Percentiles rank a stretch among this genome's conserved stretches.
phyloP scores from a whole-genome alignment of 257 asterid species.

The Plantago major region DNA sequence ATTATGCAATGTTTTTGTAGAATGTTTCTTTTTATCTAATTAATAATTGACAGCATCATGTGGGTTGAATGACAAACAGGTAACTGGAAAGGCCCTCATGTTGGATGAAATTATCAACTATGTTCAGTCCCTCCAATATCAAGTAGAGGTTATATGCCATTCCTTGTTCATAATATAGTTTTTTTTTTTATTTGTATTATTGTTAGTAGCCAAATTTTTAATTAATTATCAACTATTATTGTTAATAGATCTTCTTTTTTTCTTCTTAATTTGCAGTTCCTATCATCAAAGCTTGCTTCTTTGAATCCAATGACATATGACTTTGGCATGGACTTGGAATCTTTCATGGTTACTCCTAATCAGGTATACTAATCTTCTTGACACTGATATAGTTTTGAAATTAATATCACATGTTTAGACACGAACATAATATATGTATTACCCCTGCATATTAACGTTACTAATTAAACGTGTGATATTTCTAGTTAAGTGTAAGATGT shows the following conservation, averaged over 20 bases:
- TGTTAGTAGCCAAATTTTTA: background rate
- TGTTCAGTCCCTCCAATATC: conserved; percentile 85
- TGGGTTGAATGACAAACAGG: conserved; percentile 53
- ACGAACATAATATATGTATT: too few relatives aligned
- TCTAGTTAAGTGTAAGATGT: too few relatives aligned
- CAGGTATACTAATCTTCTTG: too few relatives aligned
- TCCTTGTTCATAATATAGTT: conserved; percentile 10
- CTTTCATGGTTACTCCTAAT: conserved; percentile 52
- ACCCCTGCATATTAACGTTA: too few relatives aligned
- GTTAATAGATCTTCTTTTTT: background rate
- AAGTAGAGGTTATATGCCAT: conserved; percentile 61
- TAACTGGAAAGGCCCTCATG: conserved; percentile 97
- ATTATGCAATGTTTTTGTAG: too few relatives aligned
- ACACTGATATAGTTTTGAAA: too few relatives aligned
- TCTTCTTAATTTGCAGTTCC: conserved; percentile 43
- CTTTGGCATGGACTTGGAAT: conserved; percentile 70
- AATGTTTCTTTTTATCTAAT: too few relatives aligned
- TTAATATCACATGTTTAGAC: too few relatives aligned
- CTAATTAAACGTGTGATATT: too few relatives aligned
- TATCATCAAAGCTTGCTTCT: conserved; percentile 86
- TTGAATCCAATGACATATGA: conserved; percentile 63
- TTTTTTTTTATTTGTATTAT: too few relatives aligned
- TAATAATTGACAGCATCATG: conserved; percentile 36
- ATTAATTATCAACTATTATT: background rate
- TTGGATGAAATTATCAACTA: conserved; percentile 90